These are phyloP conservation scores for Epichloe sibirici DNA, from an alignment of 2,329 filamentous ascomycete species.

Conservation along the genomic window DNA sequence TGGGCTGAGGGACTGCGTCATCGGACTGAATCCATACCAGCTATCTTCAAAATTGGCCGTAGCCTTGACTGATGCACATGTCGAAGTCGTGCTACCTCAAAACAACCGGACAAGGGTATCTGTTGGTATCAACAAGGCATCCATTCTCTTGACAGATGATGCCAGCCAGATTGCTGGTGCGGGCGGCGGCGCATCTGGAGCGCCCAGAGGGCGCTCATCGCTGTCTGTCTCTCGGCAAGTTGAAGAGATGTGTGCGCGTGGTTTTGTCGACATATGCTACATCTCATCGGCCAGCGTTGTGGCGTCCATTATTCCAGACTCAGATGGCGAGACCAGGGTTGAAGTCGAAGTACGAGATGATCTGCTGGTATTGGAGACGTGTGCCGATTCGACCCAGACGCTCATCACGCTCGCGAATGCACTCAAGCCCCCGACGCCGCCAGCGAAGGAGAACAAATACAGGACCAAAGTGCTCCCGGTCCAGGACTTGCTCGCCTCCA, in stretches of 20 bases:
- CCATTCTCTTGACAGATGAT: slow-evolving; percentile 74
- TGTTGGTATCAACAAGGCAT: slow-evolving; percentile 66
- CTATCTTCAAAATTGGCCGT: slow-evolving; percentile 65
- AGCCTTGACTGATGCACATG: slow-evolving; percentile 64
- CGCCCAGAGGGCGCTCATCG: slow-evolving; percentile 15
- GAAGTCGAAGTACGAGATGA: slow-evolving; percentile 77
- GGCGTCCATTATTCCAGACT: slow-evolving; percentile 44
- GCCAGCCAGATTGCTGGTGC: slow-evolving; percentile 24
- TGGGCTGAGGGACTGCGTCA: slow-evolving; percentile 65
- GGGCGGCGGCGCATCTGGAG: slow-evolving; percentile 7
- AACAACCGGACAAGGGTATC: slow-evolving; percentile 50
- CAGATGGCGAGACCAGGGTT: slow-evolving; percentile 46
- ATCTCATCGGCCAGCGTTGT: slow-evolving; percentile 68
- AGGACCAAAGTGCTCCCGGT: slow-evolving; percentile 77
- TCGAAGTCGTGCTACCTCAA: slow-evolving; percentile 56
- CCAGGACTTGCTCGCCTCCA: slow-evolving; percentile 77
- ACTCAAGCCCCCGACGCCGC: slow-evolving; percentile 70
- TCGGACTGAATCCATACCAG: slow-evolving; percentile 74
- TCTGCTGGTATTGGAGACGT: slow-evolving; percentile 82
- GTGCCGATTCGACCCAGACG: slow-evolving; percentile 93
- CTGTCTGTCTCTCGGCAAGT: slow-evolving; percentile 37
- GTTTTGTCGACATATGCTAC: slow-evolving; percentile 77
- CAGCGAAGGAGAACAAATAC: slow-evolving; percentile 74
- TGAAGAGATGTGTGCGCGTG: slow-evolving; percentile 47
- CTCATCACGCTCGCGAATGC: slow-evolving; percentile 69